phyloP scores from a whole-genome alignment of 352 stramenopile species.

The Discostella stelligera region DNA sequence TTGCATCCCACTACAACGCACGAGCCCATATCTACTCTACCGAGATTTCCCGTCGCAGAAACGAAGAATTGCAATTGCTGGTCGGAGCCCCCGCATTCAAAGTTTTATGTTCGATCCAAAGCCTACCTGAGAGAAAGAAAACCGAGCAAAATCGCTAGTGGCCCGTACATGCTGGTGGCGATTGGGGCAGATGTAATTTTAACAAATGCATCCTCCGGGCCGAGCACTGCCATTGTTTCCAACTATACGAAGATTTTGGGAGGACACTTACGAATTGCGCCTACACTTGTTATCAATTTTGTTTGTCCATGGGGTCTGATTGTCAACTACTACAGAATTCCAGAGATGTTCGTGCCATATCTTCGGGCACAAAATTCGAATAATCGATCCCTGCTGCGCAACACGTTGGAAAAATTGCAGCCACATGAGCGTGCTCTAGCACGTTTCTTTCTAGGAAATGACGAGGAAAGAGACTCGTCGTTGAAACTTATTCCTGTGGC shows the following conservation, averaged over 20 bases:
- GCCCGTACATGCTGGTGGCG: slow-evolving; percentile 57
- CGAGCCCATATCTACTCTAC: slow-evolving; percentile 50
- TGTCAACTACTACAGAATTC: slow-evolving; percentile 75
- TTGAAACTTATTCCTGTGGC: slow-evolving; percentile 78
- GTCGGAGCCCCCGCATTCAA: slow-evolving; percentile 59
- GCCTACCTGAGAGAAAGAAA: slow-evolving; percentile 67
- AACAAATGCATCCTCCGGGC: slow-evolving; percentile 49
- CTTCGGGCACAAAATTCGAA: slow-evolving; percentile 32
- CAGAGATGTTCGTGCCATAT: slow-evolving; percentile 54
- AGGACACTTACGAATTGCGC: slow-evolving; percentile 45
- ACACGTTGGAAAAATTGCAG: slow-evolving; percentile 32
- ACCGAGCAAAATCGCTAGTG: slow-evolving; percentile 49
- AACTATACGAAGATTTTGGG: slow-evolving; percentile 45
- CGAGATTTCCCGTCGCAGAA: slow-evolving; percentile 61
- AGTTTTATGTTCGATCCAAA: slow-evolving; percentile 60
- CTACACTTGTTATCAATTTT: slow-evolving; percentile 73
- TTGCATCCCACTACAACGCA: background rate
- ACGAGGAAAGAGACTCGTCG: slow-evolving; percentile 58
- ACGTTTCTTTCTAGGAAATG: slow-evolving; percentile 57
- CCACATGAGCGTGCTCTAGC: slow-evolving; percentile 52
- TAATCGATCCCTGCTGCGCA: background rate
- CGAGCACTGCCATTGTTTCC: slow-evolving; percentile 15
- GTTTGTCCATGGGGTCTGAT: slow-evolving; percentile 76
- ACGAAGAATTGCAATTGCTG: slow-evolving; percentile 73
- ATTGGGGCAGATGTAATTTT: slow-evolving; percentile 73